Base-by-base conservation (phyloP, 1,284 basidiomycete species). In the Fistulinella cinereoalba region DNA sequence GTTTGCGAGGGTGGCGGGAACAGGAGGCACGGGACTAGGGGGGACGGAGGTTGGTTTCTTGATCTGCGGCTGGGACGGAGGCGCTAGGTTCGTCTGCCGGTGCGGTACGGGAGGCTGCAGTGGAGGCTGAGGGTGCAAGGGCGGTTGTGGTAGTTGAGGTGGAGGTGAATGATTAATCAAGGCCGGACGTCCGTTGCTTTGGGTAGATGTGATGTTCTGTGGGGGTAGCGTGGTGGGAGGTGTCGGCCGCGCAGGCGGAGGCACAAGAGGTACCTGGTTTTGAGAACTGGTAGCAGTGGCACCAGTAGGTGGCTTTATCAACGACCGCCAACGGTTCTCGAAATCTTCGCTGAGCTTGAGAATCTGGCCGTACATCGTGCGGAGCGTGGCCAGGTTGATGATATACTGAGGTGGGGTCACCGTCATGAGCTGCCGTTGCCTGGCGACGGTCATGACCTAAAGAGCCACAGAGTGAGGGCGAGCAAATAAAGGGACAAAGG, bases 371-470 rank as follows among this genome's bases (percentile, higher is more conserved):
- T 69, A 59, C 74, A 84, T 79, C 29, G 43, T 60, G 36, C 73
- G 72, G 28, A 86, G 64, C 21, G 61, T 67, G 0, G 70, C 58
- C 11, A 78, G 47, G 25, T 58, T 64, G 16, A 83, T 55, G 31
- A 84, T 71, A 54, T 74, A 83, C 33, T 75, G 76, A 22, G 80
- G 77, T 43, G 66, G 70, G 9, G 67, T 59, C 9, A 65, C 64
- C 2, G 71, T 60, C 15, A 79, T 55, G 46, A 80, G 62, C 6
- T 57, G 58, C 25, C 76, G 68, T 67, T 88, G 85, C 38, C 72
- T 72, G 34, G 69, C 65, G 16, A 79, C 74, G 4, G 75, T 73
- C 41, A 71, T 57, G 37, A 77, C 73, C 82, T 87, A 52, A 37
- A 49, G 15, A 40, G 29, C 24, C 41, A 47, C 32, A 44, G 47